Percentiles rank a stretch among this genome's conserved stretches.
phyloP scores from a whole-genome alignment of 805 yeast species.

The Millerago galiae region DNA sequence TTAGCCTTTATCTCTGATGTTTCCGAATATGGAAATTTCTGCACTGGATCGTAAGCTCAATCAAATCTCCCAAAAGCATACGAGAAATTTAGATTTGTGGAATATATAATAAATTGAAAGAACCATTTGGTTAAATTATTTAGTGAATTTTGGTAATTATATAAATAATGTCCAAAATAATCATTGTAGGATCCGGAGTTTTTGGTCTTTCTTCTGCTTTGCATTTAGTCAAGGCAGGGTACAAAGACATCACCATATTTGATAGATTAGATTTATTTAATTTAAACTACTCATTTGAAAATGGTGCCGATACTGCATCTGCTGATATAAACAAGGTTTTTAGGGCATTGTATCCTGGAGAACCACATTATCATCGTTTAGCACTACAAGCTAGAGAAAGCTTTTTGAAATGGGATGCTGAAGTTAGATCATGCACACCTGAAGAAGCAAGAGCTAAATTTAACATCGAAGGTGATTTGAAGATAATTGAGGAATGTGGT shows the following conservation, averaged over 20 bases:
- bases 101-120: no score
- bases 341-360: conserved; percentile 32
- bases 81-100: no score
- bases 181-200: conserved; percentile 42
- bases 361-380: conserved; percentile 27
- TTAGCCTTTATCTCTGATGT: no score
- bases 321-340: conserved; percentile 36
- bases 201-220: conserved; percentile 43
- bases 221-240: conserved; percentile 32
- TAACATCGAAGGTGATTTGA: conserved; percentile 9
- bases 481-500: conserved; percentile 14
- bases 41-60: no score
- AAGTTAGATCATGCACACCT: conserved; percentile 1
- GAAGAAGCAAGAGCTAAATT: conserved; percentile 12
- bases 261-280: conserved; percentile 29
- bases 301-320: conserved; percentile 37
- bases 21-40: no score
- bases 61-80: no score
- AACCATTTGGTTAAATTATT: no score
- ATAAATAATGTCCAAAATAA: conserved; percentile 19
- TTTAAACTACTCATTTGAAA: conserved; percentile 24
- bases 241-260: conserved; percentile 31
- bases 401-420: conserved; percentile 14
- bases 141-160: no score
- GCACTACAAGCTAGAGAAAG: conserved; percentile 16